Base-by-base conservation (phyloP, 371 early-diverging fungal genomes). In the Mucor velutinosus region DNA sequence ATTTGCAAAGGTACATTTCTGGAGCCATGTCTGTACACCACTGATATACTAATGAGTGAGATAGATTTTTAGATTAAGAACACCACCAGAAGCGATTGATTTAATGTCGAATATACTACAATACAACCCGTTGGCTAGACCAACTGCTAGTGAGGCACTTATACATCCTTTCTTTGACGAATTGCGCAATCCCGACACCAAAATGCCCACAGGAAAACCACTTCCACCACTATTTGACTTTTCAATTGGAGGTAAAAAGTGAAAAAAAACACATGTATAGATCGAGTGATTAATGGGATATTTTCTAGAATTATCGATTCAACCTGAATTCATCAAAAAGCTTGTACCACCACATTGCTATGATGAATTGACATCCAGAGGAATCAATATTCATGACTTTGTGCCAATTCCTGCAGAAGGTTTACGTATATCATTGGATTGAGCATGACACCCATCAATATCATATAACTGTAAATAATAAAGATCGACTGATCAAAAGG, bases 151-250 rank as follows among this genome's bases (percentile, higher is more conserved):
- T 71, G 94, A 97, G 80, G 95, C 97, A n/a, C 89, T 99, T 90
- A 78, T 89, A 33, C 95, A 97, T 74, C 93, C 93, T 41, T 99
- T 98, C 88, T 99, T 99, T 86, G 95, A 97, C 80, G 96, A 95
- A 75, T 80, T 98, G 71, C 86, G 97, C 64, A 79, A 89, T 51
- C 94, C 95, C n/a, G 93, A 89, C 32, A 94, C 95, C 21, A 86
- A 80, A 72, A 81, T 97, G 74, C 86, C 91, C 32, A 93, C 87
- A 57, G 97, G 95, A 47, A 86, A 88, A 67, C 89, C 88, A 8
- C 81, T 97, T 21, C 98, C 98, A 2, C 87, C 90, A 68, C 86
- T 98, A 63, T 97, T 98, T 82, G 92, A 97, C 74, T 98, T 98
- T 73, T 85, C 93, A 7, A 76, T 78, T n/a, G 83, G 91, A 74